Conservation (phyloP, 2,329 filamentous ascomycete genomes). For the Pseudocercospora eumusae region DNA sequence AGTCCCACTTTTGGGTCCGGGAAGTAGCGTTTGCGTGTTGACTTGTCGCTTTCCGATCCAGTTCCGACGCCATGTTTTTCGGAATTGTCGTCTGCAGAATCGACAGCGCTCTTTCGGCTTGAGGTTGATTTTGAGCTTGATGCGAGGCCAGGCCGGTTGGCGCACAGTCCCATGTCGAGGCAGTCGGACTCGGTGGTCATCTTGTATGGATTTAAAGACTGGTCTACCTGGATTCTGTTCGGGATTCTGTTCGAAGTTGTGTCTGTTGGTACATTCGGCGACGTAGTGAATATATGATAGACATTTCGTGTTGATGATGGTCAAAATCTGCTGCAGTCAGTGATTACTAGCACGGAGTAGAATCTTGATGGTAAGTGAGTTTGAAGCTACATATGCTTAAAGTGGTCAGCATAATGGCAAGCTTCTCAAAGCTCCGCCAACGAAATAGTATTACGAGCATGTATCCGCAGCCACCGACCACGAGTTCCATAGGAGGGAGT, state of each 20-base stretch:
- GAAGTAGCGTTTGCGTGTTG: not conserved
- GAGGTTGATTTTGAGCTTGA: not conserved
- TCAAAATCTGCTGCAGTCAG: not conserved
- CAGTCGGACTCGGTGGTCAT: conserved; percentile 5
- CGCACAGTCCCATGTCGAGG: not conserved
- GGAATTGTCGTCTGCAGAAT: not conserved
- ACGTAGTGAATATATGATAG: not conserved
- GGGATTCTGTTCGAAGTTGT: not conserved
- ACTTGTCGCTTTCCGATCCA: not conserved
- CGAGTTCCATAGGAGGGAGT: too few relatives aligned
- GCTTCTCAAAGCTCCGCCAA: not conserved
- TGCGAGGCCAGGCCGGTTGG: not conserved
- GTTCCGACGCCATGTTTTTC: not conserved
- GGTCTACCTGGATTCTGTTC: not conserved
- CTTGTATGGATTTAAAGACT: not conserved
- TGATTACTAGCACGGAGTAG: not conserved
- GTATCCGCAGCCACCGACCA: not conserved
- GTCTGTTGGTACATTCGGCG: not conserved
- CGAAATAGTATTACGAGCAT: not conserved
- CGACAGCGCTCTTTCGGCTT: not conserved
- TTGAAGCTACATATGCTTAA: not conserved
- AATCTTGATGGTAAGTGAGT: not conserved
- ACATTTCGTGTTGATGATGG: not conserved
- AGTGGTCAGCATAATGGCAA: not conserved
- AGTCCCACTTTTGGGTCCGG: not conserved